Evolutionary conservation across 169 alveolate species (phyloP), one percentile per base, ranked within the genome.

Genomic region (Plasmodium fragile): DNA sequence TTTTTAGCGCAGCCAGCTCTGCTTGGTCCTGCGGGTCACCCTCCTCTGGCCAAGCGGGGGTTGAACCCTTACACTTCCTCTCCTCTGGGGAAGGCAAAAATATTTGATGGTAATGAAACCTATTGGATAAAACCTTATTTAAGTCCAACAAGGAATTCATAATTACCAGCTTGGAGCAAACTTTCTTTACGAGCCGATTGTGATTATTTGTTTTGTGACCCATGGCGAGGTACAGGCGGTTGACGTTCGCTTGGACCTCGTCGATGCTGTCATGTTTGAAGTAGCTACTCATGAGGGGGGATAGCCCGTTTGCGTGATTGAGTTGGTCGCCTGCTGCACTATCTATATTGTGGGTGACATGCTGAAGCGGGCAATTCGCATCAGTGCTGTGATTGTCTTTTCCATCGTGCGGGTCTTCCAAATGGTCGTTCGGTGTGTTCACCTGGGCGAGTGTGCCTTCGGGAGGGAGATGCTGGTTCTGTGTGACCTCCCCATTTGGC

Each of bases 101-200:
- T 65, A 70, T 18, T 36, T 41, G 77, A 22, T 69, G 77, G 75
- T 83, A 70, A 36, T 83, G 65, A 69, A 83, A 83, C 28, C 92
- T 41, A 11, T 83, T 70, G 41, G 32, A 41, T 6, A 83, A 16
- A 7, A 70, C 28, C 3, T 65, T 72, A 34, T 83, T 70, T 36
- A 83, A 80, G n/a, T 83, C 70, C 75, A 83, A 1, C 32, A 83
- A 7, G 36, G 55, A 30, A 7, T 39, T 36, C 0, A 83, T 11
- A 11, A 59, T 43, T 43, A 13, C 36, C 32, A 83, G 71, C n/a
- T 83, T 22, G 30, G 73, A 36, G 32, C 82, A 34, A 36, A 70
- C 30, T 16, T 39, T 70, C 32, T 13, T 3, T 22, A 83, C 59
- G 10, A 22, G 30, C n/a, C 52, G 52, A 10, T n/a, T 32, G 3